phyloP scores from a whole-genome alignment of 768 basidiomycete genomes.

The Lactarius vividus region DNA sequence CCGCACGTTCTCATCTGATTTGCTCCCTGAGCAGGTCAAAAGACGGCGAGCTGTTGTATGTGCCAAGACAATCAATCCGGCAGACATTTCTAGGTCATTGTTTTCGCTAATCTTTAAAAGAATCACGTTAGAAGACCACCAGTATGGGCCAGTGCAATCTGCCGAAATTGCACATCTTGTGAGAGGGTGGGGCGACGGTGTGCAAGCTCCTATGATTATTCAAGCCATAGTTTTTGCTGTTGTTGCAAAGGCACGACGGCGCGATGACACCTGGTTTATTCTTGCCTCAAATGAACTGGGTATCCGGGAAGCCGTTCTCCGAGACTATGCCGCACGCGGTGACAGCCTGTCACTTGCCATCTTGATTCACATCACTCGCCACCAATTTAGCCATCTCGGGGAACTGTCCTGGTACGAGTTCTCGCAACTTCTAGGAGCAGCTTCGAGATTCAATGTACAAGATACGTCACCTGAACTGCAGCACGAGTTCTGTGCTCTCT shows the following conservation, averaged over 20 bases:
- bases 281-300: not conserved
- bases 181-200: not conserved
- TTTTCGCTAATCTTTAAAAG: fast-evolving
- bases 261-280: not conserved
- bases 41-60: not conserved
- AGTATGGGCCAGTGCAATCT: no score
- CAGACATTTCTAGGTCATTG: no score
- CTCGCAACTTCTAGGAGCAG: not conserved
- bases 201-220: fast-evolving
- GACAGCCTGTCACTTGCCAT: not conserved
- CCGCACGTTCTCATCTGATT: not conserved
- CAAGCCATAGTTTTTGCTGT: not conserved
- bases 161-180: not conserved
- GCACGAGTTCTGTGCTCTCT: not conserved
- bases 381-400: not conserved
- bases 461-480: not conserved
- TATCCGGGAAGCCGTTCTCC: not conserved
- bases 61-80: not conserved
- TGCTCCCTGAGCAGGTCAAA: not conserved
- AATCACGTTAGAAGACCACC: no score
- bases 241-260: not conserved
- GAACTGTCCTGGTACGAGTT: not conserved
- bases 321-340: not conserved
- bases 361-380: not conserved
- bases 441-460: not conserved